Conservation (phyloP, 305 asterid species). For the Ilex paraguariensis region DNA sequence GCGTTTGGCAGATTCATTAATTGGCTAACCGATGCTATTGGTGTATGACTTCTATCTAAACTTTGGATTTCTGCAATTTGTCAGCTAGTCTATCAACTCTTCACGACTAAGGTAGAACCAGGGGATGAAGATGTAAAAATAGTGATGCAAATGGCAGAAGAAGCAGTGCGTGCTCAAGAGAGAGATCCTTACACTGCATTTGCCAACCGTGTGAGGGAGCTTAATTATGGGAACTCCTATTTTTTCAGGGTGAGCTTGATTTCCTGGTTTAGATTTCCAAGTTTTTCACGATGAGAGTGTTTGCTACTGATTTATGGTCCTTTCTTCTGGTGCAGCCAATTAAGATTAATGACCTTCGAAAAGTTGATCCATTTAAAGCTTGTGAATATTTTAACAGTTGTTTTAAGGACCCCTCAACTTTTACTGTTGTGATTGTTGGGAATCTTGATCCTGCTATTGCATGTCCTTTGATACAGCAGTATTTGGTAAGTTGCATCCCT, state of each 20-base stretch:
- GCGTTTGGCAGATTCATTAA: not conserved
- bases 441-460: slow-evolving; percentile 78
- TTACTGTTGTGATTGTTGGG: slow-evolving; percentile 85
- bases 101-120: slow-evolving; percentile 66
- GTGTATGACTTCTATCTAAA: slow-evolving; percentile 11
- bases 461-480: slow-evolving; percentile 66
- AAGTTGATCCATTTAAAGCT: slow-evolving; percentile 83
- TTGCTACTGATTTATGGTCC: slow-evolving; percentile 11
- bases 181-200: slow-evolving; percentile 92
- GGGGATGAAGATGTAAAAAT: slow-evolving; percentile 88
- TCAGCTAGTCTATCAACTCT: slow-evolving; percentile 94
- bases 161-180: slow-evolving; percentile 91
- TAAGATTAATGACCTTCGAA: slow-evolving; percentile 57
- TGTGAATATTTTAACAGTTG: slow-evolving; percentile 81
- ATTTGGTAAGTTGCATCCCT: slow-evolving; percentile 52
- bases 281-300: slow-evolving; percentile 2
- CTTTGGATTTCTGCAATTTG: slow-evolving; percentile 17
- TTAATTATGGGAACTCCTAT: slow-evolving; percentile 90
- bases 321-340: slow-evolving; percentile 59
- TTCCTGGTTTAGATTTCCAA: slow-evolving; percentile 14
- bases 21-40: not conserved
- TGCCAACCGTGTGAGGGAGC: slow-evolving; percentile 89
- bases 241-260: slow-evolving; percentile 69
- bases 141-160: slow-evolving; percentile 99
- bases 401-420: slow-evolving; percentile 89